Percentiles rank a stretch among this genome's conserved stretches.
Evolutionary conservation across 140 eudicot species (phyloP).

Genomic region (Erigeron philadelphicus): DNA sequence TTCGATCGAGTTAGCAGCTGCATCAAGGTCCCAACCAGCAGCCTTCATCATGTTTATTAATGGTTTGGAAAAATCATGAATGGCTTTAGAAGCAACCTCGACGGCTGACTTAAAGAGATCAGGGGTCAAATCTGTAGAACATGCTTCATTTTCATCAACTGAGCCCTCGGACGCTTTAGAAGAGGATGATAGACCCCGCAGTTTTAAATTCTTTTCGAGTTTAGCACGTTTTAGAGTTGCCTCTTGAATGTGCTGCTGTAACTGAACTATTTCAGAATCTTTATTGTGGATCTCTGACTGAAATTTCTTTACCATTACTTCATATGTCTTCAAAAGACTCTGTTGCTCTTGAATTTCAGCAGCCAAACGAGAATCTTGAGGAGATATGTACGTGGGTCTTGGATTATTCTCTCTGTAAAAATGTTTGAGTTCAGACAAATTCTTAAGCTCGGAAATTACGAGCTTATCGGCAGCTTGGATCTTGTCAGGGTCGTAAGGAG

Average conservation of each 20-base stretch:
- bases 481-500: constrained; percentile 96
- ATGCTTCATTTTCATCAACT: constrained; percentile 39
- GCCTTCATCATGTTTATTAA: constrained; percentile 98
- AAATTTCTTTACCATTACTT: constrained; percentile 94
- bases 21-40: constrained; percentile 96
- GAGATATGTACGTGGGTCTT: constrained; percentile 64
- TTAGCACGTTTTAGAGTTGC: constrained; percentile 67
- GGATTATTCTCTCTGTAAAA: constrained; percentile 90
- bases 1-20: constrained; percentile 83
- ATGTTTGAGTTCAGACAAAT: constrained; percentile 83
- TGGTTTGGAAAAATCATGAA: constrained; percentile 93
- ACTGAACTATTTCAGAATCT: constrained; percentile 76
- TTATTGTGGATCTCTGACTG: constrained; percentile 94
- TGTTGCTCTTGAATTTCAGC: constrained; percentile 98
- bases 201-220: constrained; percentile 79
- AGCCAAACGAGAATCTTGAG: constrained; percentile 93
- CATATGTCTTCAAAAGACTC: constrained; percentile 82
- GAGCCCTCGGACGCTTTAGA: constrained; percentile 56
- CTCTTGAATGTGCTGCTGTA: constrained; percentile 83
- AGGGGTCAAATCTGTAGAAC: constrained; percentile 54
- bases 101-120: constrained; percentile 78
- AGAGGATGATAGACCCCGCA: constrained; percentile 71
- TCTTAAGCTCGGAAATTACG: constrained; percentile 80
- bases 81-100: constrained; percentile 71
- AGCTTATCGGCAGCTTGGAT: constrained; percentile 93